A percentile compares a stretch with the other conserved stretches of the same genome.
phyloP scores from a whole-genome alignment of 306 rosid genomes.

The Fagus sylvatica region DNA sequence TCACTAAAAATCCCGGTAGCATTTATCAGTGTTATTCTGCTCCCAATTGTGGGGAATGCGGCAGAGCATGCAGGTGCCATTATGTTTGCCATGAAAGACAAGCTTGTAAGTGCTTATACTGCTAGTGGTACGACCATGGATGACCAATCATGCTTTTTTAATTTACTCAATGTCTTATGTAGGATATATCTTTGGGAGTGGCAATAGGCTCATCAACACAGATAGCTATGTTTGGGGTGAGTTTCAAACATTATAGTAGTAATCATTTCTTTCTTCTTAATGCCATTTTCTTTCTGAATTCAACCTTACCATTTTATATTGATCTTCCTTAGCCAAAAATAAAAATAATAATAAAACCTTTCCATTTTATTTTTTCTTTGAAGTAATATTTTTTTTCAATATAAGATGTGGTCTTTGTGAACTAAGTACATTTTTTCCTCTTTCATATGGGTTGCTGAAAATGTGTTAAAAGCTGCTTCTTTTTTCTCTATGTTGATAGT shows the following conservation, averaged over 20 bases:
- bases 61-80: conserved; percentile 90
- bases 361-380: not conserved
- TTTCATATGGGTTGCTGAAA: not conserved
- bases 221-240: conserved; percentile 76
- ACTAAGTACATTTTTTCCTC: not conserved
- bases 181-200: conserved; percentile 84
- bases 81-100: conserved; percentile 88
- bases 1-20: conserved; percentile 60
- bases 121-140: not conserved
- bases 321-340: too few relatives aligned
- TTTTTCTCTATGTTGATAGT: not conserved
- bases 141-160: not conserved
- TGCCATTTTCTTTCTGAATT: not conserved
- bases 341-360: not conserved
- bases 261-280: not conserved
- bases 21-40: conserved; percentile 78
- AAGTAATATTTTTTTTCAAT: not conserved
- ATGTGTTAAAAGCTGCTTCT: not conserved
- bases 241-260: not conserved
- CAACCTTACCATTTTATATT: not conserved
- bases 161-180: conserved; percentile 1
- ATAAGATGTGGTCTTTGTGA: not conserved
- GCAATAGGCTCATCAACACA: conserved; percentile 85
- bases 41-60: conserved; percentile 82
- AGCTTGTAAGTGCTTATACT: conserved; percentile 53